Conservation (phyloP, 1,284 basidiomycete genomes). For the Ganoderma meredithae region DNA sequence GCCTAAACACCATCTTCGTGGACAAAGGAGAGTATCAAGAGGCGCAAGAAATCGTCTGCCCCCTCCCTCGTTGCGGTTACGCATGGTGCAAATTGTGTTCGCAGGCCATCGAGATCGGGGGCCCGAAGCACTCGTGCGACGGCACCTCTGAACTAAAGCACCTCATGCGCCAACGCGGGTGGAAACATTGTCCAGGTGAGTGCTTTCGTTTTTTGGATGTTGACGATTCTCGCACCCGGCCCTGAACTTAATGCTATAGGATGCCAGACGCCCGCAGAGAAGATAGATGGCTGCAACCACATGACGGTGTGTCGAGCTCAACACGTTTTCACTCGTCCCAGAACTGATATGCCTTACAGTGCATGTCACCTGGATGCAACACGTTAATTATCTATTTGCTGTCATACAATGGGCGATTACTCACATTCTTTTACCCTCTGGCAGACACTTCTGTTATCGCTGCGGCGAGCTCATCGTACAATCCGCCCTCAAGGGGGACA, state of each 20-base stretch:
- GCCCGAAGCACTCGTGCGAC: constrained; percentile 61
- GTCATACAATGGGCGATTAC: not conserved
- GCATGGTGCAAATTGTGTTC: constrained; percentile 64
- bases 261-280: constrained; percentile 66
- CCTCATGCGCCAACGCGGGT: constrained; percentile 58
- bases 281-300: constrained; percentile 66
- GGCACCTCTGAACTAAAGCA: constrained; percentile 60
- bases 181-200: constrained; percentile 66
- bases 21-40: constrained; percentile 57
- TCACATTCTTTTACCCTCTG: constrained; percentile 1
- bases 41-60: constrained; percentile 49
- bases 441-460: constrained; percentile 66
- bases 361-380: constrained; percentile 64
- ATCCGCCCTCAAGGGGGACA: constrained; percentile 43
- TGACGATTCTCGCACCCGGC: not conserved
- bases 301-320: constrained; percentile 56
- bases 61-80: constrained; percentile 52
- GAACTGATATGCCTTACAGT: constrained; percentile 44
- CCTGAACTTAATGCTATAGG: constrained; percentile 43
- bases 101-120: constrained; percentile 47
- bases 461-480: constrained; percentile 60
- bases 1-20: constrained; percentile 53
- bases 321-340: not conserved
- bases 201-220: not conserved
- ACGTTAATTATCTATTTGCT: constrained; percentile 46